A percentile compares a stretch with the other conserved stretches of the same genome.
Evolutionary conservation across 164 flowering plant species (phyloP).

Genomic region (Protea cynaroides): DNA sequence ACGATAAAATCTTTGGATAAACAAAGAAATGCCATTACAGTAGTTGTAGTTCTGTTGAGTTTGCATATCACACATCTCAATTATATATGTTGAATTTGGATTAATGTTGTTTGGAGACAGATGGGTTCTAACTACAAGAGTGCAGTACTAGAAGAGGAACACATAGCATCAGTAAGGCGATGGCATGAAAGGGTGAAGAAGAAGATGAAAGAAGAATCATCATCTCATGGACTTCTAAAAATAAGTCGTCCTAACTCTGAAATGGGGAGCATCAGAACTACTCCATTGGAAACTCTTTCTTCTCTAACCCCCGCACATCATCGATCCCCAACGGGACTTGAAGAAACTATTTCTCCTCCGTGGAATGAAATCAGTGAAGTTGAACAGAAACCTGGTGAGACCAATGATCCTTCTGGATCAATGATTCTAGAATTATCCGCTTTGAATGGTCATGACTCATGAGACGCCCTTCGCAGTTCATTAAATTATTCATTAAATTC

Average conservation of each 20-base stretch:
- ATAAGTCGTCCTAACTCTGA: background rate
- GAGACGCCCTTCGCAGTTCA: too few relatives aligned
- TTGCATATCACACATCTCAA: background rate
- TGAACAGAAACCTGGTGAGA: too few relatives aligned
- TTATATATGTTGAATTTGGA: background rate
- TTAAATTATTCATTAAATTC: too few relatives aligned
- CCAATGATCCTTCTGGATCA: too few relatives aligned
- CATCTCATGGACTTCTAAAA: background rate
- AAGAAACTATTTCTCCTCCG: too few relatives aligned
- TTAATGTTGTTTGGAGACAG: conserved; percentile 20
- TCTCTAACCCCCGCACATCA: background rate
- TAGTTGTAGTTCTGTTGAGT: too few relatives aligned
- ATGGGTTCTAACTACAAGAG: conserved; percentile 59
- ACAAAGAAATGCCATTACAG: background rate
- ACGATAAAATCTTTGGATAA: background rate
- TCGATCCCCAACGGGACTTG: too few relatives aligned
- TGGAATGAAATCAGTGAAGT: too few relatives aligned
- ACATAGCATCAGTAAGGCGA: conserved; percentile 26
- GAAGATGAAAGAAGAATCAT: conserved; percentile 23
- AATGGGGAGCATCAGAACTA: background rate
- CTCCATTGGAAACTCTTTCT: background rate
- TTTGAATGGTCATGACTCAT: too few relatives aligned
- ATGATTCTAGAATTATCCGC: too few relatives aligned
- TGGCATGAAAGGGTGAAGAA: conserved; percentile 43
- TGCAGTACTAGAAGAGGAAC: conserved; percentile 38